Base-by-base conservation (phyloP, 2,329 filamentous ascomycete species). In the Chaetomium sp. region DNA sequence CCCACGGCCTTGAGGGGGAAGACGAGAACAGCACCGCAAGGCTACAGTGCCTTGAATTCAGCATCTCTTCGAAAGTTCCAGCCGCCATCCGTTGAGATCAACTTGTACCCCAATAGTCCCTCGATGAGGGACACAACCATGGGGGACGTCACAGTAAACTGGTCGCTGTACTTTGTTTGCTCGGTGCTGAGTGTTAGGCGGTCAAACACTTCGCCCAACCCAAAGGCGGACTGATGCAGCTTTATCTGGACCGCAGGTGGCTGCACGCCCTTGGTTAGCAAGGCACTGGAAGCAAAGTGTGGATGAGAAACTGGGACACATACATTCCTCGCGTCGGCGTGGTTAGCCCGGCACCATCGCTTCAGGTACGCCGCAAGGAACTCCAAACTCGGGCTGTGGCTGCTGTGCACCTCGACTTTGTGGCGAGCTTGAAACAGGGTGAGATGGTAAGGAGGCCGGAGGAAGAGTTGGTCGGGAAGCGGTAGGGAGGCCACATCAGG, bases 371-470 rank as follows among this genome's bases (percentile, higher is more conserved):
- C 76, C 3, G 75, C 74, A 7, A 85, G 69, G 19, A 83, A 71
- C 60, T 80, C 73, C 31, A 84, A 70, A 0, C 79, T 81, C 4
- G 77, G 77, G 49, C 77, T 78, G 70, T 85, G 83, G 57, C 80
- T 84, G 58, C 78, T 76, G 57, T 82, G 77, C 12, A 85, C 72
- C 56, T 79, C 77, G 10, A 84, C 74, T 25, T 69, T 70, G 9
- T 68, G 66, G 6, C 66, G 69, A 21, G 73, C 72, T 12, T 69
- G 71, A 23, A 73, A 68, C 4, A 84, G 73, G 16, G 77, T 75
- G 6, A 85, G 73, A 60, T 82, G 76, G 67, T 84, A 84, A 0
- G 82, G 82, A 1, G 82, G 79, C 35, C 74, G 77, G 9, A 76
- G 73, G 16, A 83, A 75, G 10, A 85, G 73, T n/a, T 82, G 76